Evolutionary conservation across 495 filamentous ascomycete species (phyloP), one percentile per base, ranked within the genome.

Genomic region (Pseudomonodictys pantanalensis): DNA sequence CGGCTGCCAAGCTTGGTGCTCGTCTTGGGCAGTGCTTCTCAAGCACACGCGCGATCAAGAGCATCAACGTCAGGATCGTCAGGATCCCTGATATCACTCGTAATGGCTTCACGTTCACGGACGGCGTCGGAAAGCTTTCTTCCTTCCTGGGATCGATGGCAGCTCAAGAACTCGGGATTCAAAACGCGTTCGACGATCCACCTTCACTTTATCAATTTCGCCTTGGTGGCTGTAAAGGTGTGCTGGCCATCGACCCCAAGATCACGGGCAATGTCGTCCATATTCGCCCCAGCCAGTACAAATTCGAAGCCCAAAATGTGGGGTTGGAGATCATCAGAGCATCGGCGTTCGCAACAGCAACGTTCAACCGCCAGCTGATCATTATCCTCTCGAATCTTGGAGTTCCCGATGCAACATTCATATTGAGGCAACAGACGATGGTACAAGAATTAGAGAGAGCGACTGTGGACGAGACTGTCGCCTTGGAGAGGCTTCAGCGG

Each of bases 11-110:
- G 64, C 86, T 91, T 71, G 86, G 89, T 29, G 88, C 95, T 29
- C 80, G 95, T 38, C 73, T 97, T 12, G 93, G 95, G 0, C 95
- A 97, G 73, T 95, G 91, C 69, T 97, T 97, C 69, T 97, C 93
- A 0, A 97, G 93, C 0, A 97, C 93, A 0, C 78, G 87, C 44
- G 83, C 87, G 23, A 81, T 95, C 45, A 68, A 65, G 6, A 72
- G 72, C 24, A 72, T 77, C 11, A 25, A 61, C 12, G 2, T 82
- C 18, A 68, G 73, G 50, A 76, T 85, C 32, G 65, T 68, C 5
- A 66, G 72, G 2, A 83, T 86, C 11, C 53, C 75, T 1, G 93
- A 97, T 55, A 77, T 96, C 6, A 75, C 81, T 33, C 78, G 79
- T 5, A 83, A 86, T 44, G 81, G 77, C 0, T 85, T 79, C 69